Evolutionary conservation across 2,329 filamentous ascomycete species (phyloP).

Genomic region (Calonectria naviculata): DNA sequence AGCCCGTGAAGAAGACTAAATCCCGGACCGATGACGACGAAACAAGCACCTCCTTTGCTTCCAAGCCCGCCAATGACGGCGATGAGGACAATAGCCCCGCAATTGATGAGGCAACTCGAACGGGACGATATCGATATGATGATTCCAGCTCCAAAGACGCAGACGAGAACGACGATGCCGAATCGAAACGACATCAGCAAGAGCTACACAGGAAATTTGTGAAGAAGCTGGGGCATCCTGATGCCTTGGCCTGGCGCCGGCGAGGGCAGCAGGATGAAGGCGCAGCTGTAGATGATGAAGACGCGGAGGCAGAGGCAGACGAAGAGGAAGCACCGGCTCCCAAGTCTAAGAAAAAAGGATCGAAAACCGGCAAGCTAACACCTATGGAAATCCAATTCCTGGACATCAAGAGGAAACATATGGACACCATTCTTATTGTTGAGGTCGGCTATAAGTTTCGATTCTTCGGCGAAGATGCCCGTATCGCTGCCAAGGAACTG

Average conservation of each 20-base stretch:
- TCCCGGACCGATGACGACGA: slow-evolving; percentile 48
- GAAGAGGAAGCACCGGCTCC: slow-evolving; percentile 61
- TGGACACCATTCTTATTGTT: slow-evolving; percentile 90
- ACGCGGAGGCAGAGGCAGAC: slow-evolving; percentile 67
- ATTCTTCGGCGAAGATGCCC: slow-evolving; percentile 96
- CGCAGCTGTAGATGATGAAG: slow-evolving; percentile 65
- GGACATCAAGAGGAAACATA: slow-evolving; percentile 91
- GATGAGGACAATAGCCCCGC: slow-evolving; percentile 22
- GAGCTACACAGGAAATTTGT: slow-evolving; percentile 87
- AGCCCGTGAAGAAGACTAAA: slow-evolving; percentile 58
- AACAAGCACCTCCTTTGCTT: slow-evolving; percentile 48
- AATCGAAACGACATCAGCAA: slow-evolving; percentile 68
- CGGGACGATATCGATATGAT: slow-evolving; percentile 64
- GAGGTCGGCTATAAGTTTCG: slow-evolving; percentile 99
- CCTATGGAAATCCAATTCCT: slow-evolving; percentile 95
- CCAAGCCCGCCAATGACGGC: slow-evolving; percentile 15
- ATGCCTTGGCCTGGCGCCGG: slow-evolving; percentile 78
- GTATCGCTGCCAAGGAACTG: slow-evolving; percentile 87
- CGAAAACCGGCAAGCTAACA: slow-evolving; percentile 83
- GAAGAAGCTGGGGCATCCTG: slow-evolving; percentile 87
- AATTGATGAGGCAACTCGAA: slow-evolving; percentile 49
- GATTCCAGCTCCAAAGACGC: slow-evolving; percentile 51
- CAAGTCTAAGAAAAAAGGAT: slow-evolving; percentile 73
- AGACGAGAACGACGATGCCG: slow-evolving; percentile 59
- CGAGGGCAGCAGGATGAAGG: slow-evolving; percentile 66